These are phyloP conservation scores for Plasmodium inui DNA, from an alignment of 169 alveolate species.

Conservation along the genomic window DNA sequence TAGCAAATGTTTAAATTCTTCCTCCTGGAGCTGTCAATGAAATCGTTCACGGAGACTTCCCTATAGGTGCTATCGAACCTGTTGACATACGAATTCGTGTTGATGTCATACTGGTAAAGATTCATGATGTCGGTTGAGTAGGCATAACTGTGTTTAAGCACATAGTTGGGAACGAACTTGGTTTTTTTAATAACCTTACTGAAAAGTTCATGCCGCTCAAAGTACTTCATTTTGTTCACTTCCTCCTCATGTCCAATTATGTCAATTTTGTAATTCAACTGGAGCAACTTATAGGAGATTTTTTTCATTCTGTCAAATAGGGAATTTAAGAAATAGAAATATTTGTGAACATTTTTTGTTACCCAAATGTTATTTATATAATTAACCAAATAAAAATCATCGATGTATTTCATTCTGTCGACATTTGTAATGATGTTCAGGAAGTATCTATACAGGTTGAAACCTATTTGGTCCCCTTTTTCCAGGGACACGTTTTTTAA, in stretches of 20 bases:
- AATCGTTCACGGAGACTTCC: constrained; percentile 24
- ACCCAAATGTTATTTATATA: constrained; percentile 71
- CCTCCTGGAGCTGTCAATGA: constrained; percentile 21
- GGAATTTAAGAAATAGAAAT: constrained; percentile 75
- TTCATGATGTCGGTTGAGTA: constrained; percentile 59
- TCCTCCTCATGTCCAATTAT: constrained; percentile 58
- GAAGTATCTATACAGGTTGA: constrained; percentile 66
- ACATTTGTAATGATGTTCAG: constrained; percentile 68
- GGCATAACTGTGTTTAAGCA: constrained; percentile 49
- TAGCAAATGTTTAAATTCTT: constrained; percentile 45
- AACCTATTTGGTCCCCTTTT: constrained; percentile 59
- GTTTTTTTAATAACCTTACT: constrained; percentile 65
- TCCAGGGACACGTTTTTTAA: constrained; percentile 31
- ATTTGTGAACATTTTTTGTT: constrained; percentile 68
- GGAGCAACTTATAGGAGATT: constrained; percentile 57
- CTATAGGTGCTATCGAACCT: constrained; percentile 41
- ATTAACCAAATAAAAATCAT: constrained; percentile 57
- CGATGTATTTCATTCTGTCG: constrained; percentile 65
- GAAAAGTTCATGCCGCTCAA: constrained; percentile 64
- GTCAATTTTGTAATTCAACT: constrained; percentile 64
- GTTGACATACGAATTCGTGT: constrained; percentile 48
- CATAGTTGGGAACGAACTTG: constrained; percentile 57
- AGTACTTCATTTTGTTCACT: constrained; percentile 66
- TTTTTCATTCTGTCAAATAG: constrained; percentile 72
- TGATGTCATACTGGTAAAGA: constrained; percentile 59